Conservation (phyloP, 2,329 filamentous ascomycete species). For the Colletotrichum sp. region DNA sequence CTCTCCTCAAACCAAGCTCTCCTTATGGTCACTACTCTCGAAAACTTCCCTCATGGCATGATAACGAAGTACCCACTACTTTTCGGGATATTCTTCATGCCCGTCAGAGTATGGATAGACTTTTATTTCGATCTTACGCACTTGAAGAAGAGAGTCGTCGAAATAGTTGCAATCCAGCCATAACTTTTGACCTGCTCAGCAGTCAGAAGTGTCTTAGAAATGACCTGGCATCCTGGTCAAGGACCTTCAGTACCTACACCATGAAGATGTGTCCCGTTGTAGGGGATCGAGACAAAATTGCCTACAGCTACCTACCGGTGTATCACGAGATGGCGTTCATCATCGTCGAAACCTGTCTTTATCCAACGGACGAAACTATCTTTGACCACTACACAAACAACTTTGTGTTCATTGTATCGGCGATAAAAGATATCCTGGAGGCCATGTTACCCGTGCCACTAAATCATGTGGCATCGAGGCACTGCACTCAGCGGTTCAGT, state of each 20-base stretch:
- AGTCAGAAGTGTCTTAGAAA: not conserved
- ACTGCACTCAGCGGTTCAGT: not conserved
- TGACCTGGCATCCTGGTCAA: not conserved
- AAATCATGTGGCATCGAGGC: accelerated
- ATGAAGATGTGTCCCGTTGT: not conserved
- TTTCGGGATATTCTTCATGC: not conserved
- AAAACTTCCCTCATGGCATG: not conserved
- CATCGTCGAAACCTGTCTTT: not conserved
- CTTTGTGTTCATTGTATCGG: not conserved
- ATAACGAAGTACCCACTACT: not conserved
- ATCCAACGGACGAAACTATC: not conserved
- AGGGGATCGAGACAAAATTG: not conserved
- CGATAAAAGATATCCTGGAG: not conserved
- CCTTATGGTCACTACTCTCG: not conserved
- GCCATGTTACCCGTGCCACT: not conserved
- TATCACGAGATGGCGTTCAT: not conserved
- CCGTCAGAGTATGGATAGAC: not conserved
- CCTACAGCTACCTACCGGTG: not conserved
- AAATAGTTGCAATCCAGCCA: accelerated
- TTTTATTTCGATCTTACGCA: not conserved
- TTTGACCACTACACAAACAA: not conserved
- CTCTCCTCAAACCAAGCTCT: not conserved
- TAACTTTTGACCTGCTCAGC: not conserved
- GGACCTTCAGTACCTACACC: not conserved
- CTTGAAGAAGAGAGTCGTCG: not conserved